Percentiles rank a stretch among this genome's conserved stretches.
Evolutionary conservation across 768 basidiomycete genomes (phyloP).

Genomic region (Filobasidium wieringae): DNA sequence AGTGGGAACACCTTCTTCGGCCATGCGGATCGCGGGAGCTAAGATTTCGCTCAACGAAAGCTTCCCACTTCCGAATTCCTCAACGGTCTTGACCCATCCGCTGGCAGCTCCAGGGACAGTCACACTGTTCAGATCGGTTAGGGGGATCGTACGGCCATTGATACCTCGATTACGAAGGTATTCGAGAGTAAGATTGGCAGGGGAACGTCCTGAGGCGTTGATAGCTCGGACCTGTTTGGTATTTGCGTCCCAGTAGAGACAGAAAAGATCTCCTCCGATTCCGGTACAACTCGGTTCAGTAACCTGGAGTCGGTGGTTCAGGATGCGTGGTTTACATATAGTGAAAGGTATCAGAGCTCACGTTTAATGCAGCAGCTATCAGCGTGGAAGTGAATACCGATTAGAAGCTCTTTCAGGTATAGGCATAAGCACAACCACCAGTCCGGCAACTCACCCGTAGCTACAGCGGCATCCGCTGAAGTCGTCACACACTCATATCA

Average conservation of each 20-base stretch:
- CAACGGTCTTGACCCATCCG: slow-evolving; percentile 84
- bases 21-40: slow-evolving; percentile 77
- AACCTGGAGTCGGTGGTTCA: background rate
- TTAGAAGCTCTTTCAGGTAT: background rate
- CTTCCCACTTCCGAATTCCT: slow-evolving; percentile 67
- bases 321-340: slow-evolving; percentile 1
- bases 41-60: slow-evolving; percentile 59
- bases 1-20: slow-evolving; percentile 58
- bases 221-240: slow-evolving; percentile 71
- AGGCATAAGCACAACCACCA: background rate
- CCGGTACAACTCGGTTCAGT: slow-evolving; percentile 80
- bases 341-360: slow-evolving; percentile 53
- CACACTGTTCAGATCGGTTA: slow-evolving; percentile 76
- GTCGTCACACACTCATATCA: background rate
- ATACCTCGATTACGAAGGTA: slow-evolving; percentile 60
- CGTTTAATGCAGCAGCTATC: slow-evolving; percentile 71
- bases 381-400: no score
- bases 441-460: slow-evolving; percentile 41
- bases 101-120: slow-evolving; percentile 65
- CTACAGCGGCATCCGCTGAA: slow-evolving; percentile 78
- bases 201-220: slow-evolving; percentile 85
- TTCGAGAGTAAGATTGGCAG: slow-evolving; percentile 63
- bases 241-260: slow-evolving; percentile 78
- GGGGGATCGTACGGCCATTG: slow-evolving; percentile 56
- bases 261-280: slow-evolving; percentile 48